phyloP scores from a whole-genome alignment of 441 rosid genomes.

The Macaranga tanarius region DNA sequence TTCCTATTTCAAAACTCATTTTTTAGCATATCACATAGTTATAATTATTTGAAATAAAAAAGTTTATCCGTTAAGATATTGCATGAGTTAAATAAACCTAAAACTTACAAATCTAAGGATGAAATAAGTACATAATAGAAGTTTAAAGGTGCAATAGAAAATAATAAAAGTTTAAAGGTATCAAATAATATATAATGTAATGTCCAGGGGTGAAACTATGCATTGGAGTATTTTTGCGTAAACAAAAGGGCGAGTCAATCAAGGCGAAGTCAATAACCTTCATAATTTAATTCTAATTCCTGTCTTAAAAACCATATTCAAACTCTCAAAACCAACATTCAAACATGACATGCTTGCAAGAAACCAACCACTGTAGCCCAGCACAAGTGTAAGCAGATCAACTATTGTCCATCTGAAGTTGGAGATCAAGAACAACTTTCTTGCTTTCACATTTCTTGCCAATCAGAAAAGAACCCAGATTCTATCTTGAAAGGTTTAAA shows the following conservation, averaged over 20 bases:
- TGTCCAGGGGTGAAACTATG: too few species aligned
- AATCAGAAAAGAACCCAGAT: background rate
- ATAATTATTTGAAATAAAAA: too few species aligned
- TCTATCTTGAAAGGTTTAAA: background rate
- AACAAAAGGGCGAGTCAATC: conserved; percentile 3
- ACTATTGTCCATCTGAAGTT: background rate
- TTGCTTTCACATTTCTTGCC: background rate
- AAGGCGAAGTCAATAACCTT: conserved; percentile 12
- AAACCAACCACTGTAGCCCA: conserved; percentile 16
- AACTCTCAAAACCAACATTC: conserved; percentile 5
- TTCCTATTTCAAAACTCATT: too few species aligned
- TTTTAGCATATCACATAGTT: too few species aligned
- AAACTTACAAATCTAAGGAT: too few species aligned
- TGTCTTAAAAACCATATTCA: background rate
- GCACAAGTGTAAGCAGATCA: background rate
- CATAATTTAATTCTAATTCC: background rate
- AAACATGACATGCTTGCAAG: conserved; percentile 6
- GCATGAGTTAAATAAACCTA: too few species aligned
- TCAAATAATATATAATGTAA: too few species aligned
- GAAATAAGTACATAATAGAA: too few species aligned
- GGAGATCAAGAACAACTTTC: background rate
- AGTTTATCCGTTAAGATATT: too few species aligned
- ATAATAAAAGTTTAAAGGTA: too few species aligned
- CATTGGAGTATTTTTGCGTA: too few species aligned
- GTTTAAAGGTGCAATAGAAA: too few species aligned